Evolutionary conservation across 2,329 filamentous ascomycete species (phyloP), one percentile per base, ranked within the genome.

Genomic region (Fusarium sp.): DNA sequence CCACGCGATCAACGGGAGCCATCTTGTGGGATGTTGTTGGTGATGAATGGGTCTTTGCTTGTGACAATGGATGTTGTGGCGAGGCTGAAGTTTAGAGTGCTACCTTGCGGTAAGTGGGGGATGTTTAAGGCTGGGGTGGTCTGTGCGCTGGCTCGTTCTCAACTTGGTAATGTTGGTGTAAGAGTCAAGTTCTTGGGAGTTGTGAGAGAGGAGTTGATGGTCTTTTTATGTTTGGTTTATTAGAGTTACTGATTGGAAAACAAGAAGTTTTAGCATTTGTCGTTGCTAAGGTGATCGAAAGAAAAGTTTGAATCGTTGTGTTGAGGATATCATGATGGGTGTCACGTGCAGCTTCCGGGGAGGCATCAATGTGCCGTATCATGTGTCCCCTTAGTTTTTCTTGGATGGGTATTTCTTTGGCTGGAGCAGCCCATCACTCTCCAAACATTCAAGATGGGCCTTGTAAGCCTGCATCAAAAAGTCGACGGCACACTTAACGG

Each of bases 1-100:
- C 80, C 57, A 82, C 76, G 40, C 78, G 77, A 56, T 83, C 83
- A 56, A 85, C 80, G 29, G 85, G 85, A 47, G 85, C 84, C 85
- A 86, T 86, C 68, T 52, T 73, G 35, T 34, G 8, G 18, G 56
- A 42, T 27, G 10, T n/a, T 6, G 47, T 62, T 52, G 20, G 9
- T 24, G 58, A 34, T 35, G 50, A 18, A 24, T 52, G n/a, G 11
- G 10, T 27, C 20, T 57, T 61, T 61, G 54, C n/a, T 66, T 60
- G 45, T 38, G 27, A 38, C 50, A 67, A 37, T 62, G 67, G n/a
- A 34, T 38, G 54, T 57, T 72, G 62, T 52, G 38, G 67, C 65
- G 58, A 64, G 62, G 65, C 58, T 66, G 62, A 58, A 29, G 50
- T 38, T 42, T 29, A 14, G 35, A 57, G 34, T 20, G 20, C 24